phyloP scores from a whole-genome alignment of 2,329 filamentous ascomycete genomes.

The Fusarium sp. region DNA sequence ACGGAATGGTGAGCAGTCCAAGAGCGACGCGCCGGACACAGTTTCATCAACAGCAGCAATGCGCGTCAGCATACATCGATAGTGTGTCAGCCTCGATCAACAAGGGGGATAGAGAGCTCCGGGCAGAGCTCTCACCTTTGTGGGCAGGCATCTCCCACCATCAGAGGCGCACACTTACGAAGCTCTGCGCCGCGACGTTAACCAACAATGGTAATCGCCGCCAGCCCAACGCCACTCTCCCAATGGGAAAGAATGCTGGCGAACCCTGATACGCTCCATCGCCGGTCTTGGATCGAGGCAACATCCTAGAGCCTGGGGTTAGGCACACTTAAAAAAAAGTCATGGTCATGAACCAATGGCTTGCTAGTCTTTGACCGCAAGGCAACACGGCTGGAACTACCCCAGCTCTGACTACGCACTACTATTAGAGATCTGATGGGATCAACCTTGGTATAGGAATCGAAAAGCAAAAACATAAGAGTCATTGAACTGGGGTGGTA shows the following conservation, averaged over 20 bases:
- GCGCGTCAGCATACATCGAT: neutral
- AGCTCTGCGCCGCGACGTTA: conserved; percentile 9
- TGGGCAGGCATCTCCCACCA: neutral
- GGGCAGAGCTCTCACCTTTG: neutral
- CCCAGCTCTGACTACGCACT: conserved; percentile 15
- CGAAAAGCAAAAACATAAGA: neutral
- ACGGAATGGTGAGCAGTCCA: neutral
- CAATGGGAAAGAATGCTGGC: conserved; percentile 15
- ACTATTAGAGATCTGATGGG: conserved; percentile 1
- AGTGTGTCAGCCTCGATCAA: neutral
- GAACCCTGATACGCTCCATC: conserved; percentile 16
- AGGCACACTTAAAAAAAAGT: conserved; percentile 3
- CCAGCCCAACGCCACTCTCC: conserved; percentile 23
- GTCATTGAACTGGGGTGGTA: conserved; percentile 3
- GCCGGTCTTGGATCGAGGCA: conserved; percentile 17
- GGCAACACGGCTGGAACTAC: conserved; percentile 22
- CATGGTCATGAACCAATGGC: conserved; percentile 18
- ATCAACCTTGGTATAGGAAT: neutral
- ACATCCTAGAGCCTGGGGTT: conserved; percentile 13
- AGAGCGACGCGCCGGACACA: neutral
- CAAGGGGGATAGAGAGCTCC: neutral
- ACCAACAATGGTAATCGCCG: conserved; percentile 27
- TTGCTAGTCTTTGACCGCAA: conserved; percentile 8
- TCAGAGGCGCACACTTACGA: neutral
- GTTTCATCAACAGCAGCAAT: neutral